Conservation (phyloP, 495 filamentous ascomycete species). For the Xylaria grammica region DNA sequence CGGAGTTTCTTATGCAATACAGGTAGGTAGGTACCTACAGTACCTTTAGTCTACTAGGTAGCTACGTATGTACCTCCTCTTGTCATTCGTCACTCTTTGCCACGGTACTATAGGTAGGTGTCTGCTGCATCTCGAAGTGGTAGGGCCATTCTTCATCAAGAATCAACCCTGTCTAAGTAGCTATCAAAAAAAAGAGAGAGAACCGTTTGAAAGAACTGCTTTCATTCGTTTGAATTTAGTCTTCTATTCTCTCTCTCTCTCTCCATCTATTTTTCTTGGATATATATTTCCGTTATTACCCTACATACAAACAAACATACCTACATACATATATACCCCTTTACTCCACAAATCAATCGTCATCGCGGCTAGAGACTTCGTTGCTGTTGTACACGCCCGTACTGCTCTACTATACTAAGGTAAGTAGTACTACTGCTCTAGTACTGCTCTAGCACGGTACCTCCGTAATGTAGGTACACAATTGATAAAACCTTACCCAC, state of each 20-base stretch:
- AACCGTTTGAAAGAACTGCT: background rate
- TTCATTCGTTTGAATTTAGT: background rate
- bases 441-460: background rate
- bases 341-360: background rate
- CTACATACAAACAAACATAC: too few relatives aligned
- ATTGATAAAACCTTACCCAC: conserved; percentile 13
- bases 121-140: background rate
- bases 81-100: conserved; percentile 20
- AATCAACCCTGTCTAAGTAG: background rate
- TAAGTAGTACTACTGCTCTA: background rate
- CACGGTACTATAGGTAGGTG: conserved; percentile 4
- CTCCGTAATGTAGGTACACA: background rate
- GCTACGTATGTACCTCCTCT: background rate
- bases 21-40: too few relatives aligned
- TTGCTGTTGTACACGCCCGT: too few relatives aligned
- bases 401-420: too few relatives aligned
- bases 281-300: too few relatives aligned
- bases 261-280: too few relatives aligned
- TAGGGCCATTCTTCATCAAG: background rate
- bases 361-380: too few relatives aligned
- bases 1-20: too few relatives aligned
- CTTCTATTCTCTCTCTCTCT: background rate
- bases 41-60: background rate
- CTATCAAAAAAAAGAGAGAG: too few relatives aligned
- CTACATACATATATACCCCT: background rate